Base-by-base conservation (phyloP, 2,329 filamentous ascomycete genomes). In the Ceratocystis lukuohia region DNA sequence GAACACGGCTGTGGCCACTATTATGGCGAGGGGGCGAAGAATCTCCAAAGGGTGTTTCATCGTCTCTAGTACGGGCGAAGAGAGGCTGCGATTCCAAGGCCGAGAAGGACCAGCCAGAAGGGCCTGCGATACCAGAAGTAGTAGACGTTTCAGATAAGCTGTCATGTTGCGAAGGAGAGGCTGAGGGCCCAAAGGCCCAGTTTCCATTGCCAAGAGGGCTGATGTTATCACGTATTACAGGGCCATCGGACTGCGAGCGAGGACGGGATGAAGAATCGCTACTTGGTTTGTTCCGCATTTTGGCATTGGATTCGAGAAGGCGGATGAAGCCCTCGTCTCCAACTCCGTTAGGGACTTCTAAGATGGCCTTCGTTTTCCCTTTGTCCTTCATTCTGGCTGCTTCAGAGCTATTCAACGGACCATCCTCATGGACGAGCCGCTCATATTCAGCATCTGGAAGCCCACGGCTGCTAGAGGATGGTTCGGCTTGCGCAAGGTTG, bases 121-220 rank as follows among this genome's bases (percentile, higher is more conserved):
- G 41, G 15, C 28, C 46, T n/a, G 33, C 28, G 22, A 28, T 30
- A 4, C 25, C 25, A 17, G 20, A 41, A n/a, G 30, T 15, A 44
- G 28, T 61, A 30, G 56, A 22, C 8, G 10, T 8, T 20, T 33
- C 15, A 28, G 44, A 46, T n/a, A 33, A 3, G 50, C 37, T 46
- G 33, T 50, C 44, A 33, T 50, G 17, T 15, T 50, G 25, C 44
- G 25, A 15, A 12, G 22, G 12, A 17, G 53, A 30, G 28, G 17
- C 25, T 30, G 53, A 57, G 2, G 53, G 53, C 15, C 20, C 61
- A 45, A 28, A 63, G 28, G 25, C 80, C 84, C 84, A 87, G 70
- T 76, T 86, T 69, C 85, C 85, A 71, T 83, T 83, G 0, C 79
- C 83, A 17, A 86, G 72, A 0, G 81, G 80, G 63, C 84, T 80